A percentile compares a stretch with the other conserved stretches of the same genome.
These are phyloP conservation scores for Heteromeles arbutifolia DNA, from an alignment of 306 rosid genomes.

Conservation along the genomic window DNA sequence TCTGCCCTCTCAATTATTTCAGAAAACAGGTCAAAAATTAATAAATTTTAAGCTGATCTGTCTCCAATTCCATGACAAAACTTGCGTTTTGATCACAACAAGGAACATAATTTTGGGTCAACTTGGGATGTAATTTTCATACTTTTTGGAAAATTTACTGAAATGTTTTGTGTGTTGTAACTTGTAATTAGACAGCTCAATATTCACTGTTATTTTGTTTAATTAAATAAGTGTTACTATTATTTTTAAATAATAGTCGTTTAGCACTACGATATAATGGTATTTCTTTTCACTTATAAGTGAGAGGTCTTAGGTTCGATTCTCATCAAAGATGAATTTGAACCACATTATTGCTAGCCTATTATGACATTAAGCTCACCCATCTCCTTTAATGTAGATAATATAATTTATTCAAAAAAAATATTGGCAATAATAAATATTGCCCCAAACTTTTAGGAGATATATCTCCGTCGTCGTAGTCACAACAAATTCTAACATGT, in stretches of 20 bases:
- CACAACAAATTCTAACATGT: not conserved
- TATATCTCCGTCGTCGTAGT: not conserved
- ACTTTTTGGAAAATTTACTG: not conserved
- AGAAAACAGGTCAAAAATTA: not conserved
- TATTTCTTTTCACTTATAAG: no score
- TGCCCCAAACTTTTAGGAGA: not conserved
- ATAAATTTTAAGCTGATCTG: not conserved
- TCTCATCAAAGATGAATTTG: no score
- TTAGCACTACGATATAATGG: no score
- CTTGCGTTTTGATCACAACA: not conserved
- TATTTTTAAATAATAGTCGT: no score
- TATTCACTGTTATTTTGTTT: not conserved
- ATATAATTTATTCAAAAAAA: no score
- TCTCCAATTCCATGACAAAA: not conserved
- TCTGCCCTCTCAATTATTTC: not conserved
- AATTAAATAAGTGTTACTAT: not conserved
- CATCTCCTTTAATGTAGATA: no score
- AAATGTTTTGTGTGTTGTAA: not conserved
- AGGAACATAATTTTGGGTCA: not conserved
- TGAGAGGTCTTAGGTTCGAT: no score
- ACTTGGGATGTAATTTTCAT: not conserved
- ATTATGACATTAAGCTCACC: no score
- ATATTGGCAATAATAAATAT: not conserved
- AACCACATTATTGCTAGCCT: no score
- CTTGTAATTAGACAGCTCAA: not conserved